Conservation (phyloP, 805 yeast genomes). For the Starmerella floris region DNA sequence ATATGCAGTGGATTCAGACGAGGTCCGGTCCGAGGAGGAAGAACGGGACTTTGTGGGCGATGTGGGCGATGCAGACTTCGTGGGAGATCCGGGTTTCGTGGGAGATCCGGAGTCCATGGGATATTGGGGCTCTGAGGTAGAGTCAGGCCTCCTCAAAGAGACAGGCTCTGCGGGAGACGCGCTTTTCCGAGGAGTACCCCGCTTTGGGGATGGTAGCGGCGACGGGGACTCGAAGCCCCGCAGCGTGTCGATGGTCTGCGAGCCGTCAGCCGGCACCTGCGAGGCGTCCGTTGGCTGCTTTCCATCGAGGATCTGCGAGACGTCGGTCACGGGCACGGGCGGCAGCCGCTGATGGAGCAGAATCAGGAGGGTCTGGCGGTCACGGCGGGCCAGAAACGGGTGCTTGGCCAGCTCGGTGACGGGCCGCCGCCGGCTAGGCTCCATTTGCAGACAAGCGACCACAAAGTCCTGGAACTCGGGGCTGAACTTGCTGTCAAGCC, state of each 20-base stretch:
- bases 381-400: conserved; percentile 34
- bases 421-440: conserved; percentile 52
- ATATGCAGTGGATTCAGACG: too few relatives aligned
- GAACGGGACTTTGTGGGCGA: too few relatives aligned
- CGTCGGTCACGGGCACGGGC: too few relatives aligned
- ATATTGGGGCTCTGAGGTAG: not conserved
- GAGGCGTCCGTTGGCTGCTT: too few relatives aligned
- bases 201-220: not conserved
- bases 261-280: not conserved
- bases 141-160: not conserved
- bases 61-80: too few relatives aligned
- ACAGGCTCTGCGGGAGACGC: not conserved
- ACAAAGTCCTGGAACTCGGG: conserved; percentile 58
- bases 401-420: conserved; percentile 53
- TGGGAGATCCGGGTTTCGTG: too few relatives aligned
- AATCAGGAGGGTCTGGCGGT: conserved; percentile 13
- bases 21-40: too few relatives aligned
- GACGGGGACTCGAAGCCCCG: not conserved
- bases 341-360: conserved; percentile 13
- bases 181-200: not conserved
- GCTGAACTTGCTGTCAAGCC: conserved; percentile 29
- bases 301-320: too few relatives aligned
- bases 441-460: conserved; percentile 51
- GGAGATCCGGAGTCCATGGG: too few relatives aligned
- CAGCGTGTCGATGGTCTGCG: not conserved